Percentiles rank a stretch among this genome's conserved stretches.
Conservation (phyloP, 257 asterid genomes). For the Solanum commersonii region DNA sequence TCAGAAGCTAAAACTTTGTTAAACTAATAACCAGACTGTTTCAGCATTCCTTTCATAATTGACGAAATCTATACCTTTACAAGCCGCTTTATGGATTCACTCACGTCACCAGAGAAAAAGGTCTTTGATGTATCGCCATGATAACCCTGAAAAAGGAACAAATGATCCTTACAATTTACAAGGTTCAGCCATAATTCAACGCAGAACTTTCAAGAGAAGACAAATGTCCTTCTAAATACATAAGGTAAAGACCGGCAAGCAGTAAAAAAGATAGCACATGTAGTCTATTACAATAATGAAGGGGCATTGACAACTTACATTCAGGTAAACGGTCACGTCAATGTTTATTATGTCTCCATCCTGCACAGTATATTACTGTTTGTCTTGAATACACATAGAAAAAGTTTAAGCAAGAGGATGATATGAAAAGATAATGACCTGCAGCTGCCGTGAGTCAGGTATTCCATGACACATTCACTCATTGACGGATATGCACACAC, state of each 20-base stretch:
- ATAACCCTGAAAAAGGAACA: slow-evolving; percentile 58
- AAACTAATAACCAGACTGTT: not conserved
- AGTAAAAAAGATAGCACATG: not conserved
- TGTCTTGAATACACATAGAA: not conserved
- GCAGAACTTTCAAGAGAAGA: not conserved
- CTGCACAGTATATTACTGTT: slow-evolving; percentile 30
- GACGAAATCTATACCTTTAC: slow-evolving; percentile 46
- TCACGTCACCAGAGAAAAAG: slow-evolving; percentile 67
- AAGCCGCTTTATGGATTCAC: slow-evolving; percentile 45
- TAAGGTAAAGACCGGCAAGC: not conserved
- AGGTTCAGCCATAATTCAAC: not conserved
- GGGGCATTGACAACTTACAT: slow-evolving; percentile 39
- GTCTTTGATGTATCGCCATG: slow-evolving; percentile 98
- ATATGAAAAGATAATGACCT: slow-evolving; percentile 26
- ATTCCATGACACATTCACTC: slow-evolving; percentile 99
- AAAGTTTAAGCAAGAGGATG: not conserved
- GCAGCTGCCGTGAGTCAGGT: slow-evolving; percentile 91
- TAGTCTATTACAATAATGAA: not conserved
- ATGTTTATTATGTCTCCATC: slow-evolving; percentile 95
- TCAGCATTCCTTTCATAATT: not conserved
- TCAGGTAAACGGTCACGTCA: slow-evolving; percentile 87
- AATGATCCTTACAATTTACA: not conserved
- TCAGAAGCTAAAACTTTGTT: not conserved
- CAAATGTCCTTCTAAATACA: not conserved
- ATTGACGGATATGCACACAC: slow-evolving; percentile 94